Evolutionary conservation across 331 rosid genomes (phyloP).

Genomic region (Pyrus hybrid): DNA sequence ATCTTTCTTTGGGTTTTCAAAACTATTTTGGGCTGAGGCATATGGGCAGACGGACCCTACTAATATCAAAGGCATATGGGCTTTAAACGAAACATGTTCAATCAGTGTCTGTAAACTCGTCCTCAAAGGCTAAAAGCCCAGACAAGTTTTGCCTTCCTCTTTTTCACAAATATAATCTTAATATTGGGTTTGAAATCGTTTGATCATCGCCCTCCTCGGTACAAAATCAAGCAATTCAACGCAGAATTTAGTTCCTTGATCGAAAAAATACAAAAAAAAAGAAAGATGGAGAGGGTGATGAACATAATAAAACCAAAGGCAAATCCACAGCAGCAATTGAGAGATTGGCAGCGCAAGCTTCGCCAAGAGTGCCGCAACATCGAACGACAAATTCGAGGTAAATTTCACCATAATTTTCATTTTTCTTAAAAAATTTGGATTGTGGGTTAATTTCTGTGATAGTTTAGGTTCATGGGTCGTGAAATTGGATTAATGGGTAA

Average conservation of each 20-base stretch:
- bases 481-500: background rate
- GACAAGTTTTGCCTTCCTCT: background rate
- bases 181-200: background rate
- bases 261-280: background rate
- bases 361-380: slow-evolving; percentile 45
- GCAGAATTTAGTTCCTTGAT: background rate
- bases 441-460: background rate
- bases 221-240: background rate
- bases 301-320: slow-evolving; percentile 29
- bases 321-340: slow-evolving; percentile 42
- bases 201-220: background rate
- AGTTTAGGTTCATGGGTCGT: background rate
- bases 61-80: background rate
- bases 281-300: slow-evolving; percentile 30
- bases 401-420: background rate
- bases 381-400: slow-evolving; percentile 43
- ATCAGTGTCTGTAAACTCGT: background rate
- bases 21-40: background rate
- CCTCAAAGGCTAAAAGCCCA: background rate
- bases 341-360: slow-evolving; percentile 46
- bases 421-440: background rate
- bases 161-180: background rate
- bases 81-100: background rate
- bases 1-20: background rate
- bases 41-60: background rate